phyloP scores from a whole-genome alignment of 2,329 filamentous ascomycete species.

The Torrubiella hemipterigena region DNA sequence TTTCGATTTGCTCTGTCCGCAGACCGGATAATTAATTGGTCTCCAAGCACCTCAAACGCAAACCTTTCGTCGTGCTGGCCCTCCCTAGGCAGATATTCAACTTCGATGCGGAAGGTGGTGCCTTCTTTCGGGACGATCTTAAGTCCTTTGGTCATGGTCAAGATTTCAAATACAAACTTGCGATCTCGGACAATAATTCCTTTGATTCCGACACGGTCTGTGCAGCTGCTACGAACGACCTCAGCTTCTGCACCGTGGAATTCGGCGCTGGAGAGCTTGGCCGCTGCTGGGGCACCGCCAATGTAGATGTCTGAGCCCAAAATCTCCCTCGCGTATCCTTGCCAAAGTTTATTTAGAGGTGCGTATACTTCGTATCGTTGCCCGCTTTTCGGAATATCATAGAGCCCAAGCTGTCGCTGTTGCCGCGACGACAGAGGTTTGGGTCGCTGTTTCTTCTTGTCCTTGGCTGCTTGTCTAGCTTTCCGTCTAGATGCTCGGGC shows the following conservation, averaged over 20 bases:
- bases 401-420: conserved; percentile 60
- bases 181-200: conserved; percentile 87
- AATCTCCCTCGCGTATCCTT: conserved; percentile 73
- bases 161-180: conserved; percentile 73
- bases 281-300: conserved; percentile 48
- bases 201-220: conserved; percentile 66
- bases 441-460: conserved; percentile 37
- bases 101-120: conserved; percentile 67
- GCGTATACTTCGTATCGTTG: conserved; percentile 59
- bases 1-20: conserved; percentile 82
- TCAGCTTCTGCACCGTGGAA: conserved; percentile 78
- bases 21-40: conserved; percentile 73
- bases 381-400: conserved; percentile 59
- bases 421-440: conserved; percentile 69
- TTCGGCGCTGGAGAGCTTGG: conserved; percentile 74
- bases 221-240: conserved; percentile 72
- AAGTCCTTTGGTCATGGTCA: conserved; percentile 58
- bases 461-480: conserved; percentile 31
- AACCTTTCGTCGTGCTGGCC: conserved; percentile 26
- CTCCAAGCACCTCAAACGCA: conserved; percentile 76
- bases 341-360: conserved; percentile 69
- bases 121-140: conserved; percentile 85
- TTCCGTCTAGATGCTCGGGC: conserved; percentile 45
- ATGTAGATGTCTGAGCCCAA: conserved; percentile 49
- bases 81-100: conserved; percentile 34